These are phyloP conservation scores for Ophiostoma himal-ulmi DNA, from an alignment of 2,329 filamentous ascomycete genomes.

Conservation along the genomic window DNA sequence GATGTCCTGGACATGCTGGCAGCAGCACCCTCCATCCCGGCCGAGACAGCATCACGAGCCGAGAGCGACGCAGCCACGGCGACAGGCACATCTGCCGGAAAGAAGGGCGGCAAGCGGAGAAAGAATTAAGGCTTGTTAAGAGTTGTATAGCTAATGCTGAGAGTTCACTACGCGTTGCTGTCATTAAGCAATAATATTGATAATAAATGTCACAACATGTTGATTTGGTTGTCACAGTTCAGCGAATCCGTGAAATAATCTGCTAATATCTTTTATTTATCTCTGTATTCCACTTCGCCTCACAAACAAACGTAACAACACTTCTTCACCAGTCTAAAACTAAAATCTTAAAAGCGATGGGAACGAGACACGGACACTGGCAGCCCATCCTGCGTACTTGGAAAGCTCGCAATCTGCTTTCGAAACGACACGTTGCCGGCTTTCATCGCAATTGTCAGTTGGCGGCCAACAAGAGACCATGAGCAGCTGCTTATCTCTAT, in stretches of 20 bases:
- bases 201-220: too few species aligned
- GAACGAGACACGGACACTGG: background rate
- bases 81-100: slow-evolving; percentile 29
- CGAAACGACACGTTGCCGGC: background rate
- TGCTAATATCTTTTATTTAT: background rate
- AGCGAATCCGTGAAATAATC: background rate
- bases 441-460: background rate
- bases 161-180: too few species aligned
- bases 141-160: too few species aligned
- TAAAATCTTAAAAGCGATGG: background rate
- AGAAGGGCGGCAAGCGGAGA: slow-evolving; percentile 43
- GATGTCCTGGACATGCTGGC: slow-evolving; percentile 46
- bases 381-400: background rate
- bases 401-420: background rate
- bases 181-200: too few species aligned
- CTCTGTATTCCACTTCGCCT: background rate
- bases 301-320: background rate
- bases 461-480: background rate
- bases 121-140: slow-evolving; percentile 32
- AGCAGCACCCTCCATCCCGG: slow-evolving; percentile 24
- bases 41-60: background rate
- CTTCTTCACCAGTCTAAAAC: background rate
- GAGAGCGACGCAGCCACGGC: slow-evolving; percentile 23
- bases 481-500: background rate
- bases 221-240: too few species aligned